Conservation (phyloP, 164 flowering plant genomes). For the Saururus chinensis region DNA sequence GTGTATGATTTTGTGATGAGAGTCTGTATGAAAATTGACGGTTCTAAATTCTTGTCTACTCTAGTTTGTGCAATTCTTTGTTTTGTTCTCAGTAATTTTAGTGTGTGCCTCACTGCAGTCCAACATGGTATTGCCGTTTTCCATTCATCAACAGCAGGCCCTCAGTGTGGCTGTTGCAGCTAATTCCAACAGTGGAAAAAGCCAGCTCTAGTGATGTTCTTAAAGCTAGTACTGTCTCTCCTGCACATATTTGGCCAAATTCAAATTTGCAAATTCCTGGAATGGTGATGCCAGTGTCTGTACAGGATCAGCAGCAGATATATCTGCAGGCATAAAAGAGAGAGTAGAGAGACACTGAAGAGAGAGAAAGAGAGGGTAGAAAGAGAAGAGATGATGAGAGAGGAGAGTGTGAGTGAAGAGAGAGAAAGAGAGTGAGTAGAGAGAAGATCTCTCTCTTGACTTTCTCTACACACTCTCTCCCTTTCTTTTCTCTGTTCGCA, state of each 20-base stretch:
- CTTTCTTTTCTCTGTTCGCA: too few species aligned
- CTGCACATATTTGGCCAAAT: conserved; percentile 56
- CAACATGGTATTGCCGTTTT: conserved; percentile 76
- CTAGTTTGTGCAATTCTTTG: too few species aligned
- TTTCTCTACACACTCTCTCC: too few species aligned
- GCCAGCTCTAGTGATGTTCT: conserved; percentile 29
- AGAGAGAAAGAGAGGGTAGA: too few species aligned
- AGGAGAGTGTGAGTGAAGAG: too few species aligned
- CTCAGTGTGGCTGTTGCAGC: conserved; percentile 83
- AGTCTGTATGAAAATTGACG: not conserved
- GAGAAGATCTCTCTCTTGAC: too few species aligned
- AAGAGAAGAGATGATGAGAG: too few species aligned
- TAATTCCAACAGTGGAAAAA: conserved; percentile 27
- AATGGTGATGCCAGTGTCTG: conserved; percentile 33
- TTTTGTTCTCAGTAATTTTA: not conserved
- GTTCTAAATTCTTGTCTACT: too few species aligned
- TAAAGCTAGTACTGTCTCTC: conserved; percentile 11
- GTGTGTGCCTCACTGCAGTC: conserved; percentile 36
- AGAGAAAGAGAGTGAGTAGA: too few species aligned
- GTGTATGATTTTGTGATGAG: not conserved
- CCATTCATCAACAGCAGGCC: conserved; percentile 81
- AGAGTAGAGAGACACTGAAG: too few species aligned
- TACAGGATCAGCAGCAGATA: conserved; percentile 34
- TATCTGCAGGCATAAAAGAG: conserved; percentile 47
- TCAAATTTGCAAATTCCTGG: conserved; percentile 54